These are phyloP conservation scores for Borovskyia barvae DNA, from an alignment of 208 protist genomes.

Conservation along the genomic window DNA sequence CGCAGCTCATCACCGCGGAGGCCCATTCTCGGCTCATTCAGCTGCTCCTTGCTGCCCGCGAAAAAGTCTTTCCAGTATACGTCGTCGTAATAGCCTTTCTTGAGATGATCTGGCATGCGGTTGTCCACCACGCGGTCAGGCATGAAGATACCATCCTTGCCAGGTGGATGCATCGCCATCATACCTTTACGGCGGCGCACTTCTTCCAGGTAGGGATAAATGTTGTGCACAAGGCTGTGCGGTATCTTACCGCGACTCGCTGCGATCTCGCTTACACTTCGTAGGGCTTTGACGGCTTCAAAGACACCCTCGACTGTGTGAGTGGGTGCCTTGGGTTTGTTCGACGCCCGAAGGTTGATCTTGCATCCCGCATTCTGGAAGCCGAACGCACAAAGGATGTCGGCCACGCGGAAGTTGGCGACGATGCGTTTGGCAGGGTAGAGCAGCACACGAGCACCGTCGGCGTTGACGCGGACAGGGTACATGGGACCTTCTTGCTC, in stretches of 20 bases:
- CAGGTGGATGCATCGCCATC: slow-evolving; percentile 92
- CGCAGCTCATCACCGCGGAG: slow-evolving; percentile 90
- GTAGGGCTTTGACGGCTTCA: slow-evolving; percentile 87
- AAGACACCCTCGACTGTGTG: slow-evolving; percentile 91
- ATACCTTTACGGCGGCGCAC: slow-evolving; percentile 90
- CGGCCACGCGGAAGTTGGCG: slow-evolving; percentile 88
- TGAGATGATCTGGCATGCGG: slow-evolving; percentile 90
- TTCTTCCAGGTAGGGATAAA: slow-evolving; percentile 93
- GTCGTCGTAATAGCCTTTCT: slow-evolving; percentile 94
- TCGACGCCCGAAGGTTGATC: slow-evolving; percentile 76
- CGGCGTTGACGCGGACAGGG: slow-evolving; percentile 87
- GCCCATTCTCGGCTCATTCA: slow-evolving; percentile 90
- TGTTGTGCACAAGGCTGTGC: slow-evolving; percentile 91
- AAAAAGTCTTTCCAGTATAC: slow-evolving; percentile 94
- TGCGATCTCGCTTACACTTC: slow-evolving; percentile 90
- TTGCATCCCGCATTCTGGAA: slow-evolving; percentile 91
- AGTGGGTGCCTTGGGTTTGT: slow-evolving; percentile 87
- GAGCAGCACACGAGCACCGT: slow-evolving; percentile 85
- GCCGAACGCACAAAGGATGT: slow-evolving; percentile 93
- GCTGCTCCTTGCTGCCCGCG: slow-evolving; percentile 83
- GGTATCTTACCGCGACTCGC: slow-evolving; percentile 91
- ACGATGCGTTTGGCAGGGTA: slow-evolving; percentile 90
- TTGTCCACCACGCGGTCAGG: slow-evolving; percentile 92
- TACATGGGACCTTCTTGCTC: slow-evolving; percentile 94
- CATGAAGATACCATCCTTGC: slow-evolving; percentile 90